Conservation (phyloP, 1,139 yeast species). For the Spencermartinsiella ligniputridi region DNA sequence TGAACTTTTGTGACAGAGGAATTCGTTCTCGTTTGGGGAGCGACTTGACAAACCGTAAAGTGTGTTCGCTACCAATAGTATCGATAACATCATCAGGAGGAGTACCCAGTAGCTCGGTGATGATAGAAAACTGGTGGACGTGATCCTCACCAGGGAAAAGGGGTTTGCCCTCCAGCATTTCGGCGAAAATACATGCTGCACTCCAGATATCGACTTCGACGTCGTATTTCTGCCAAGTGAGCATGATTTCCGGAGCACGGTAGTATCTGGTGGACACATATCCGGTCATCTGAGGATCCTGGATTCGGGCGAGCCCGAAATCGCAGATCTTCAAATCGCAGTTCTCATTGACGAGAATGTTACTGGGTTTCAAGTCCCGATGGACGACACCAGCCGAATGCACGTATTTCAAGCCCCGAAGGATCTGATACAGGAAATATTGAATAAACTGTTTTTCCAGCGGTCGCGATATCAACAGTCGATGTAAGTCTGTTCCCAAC, state of each 20-base stretch:
- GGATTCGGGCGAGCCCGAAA: slow-evolving; percentile 93
- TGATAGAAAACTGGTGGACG: slow-evolving; percentile 94
- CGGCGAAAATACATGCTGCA: slow-evolving; percentile 98
- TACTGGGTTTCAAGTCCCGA: slow-evolving; percentile 89
- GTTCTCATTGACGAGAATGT: slow-evolving; percentile 87
- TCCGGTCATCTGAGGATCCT: slow-evolving; percentile 99
- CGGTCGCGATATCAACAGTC: slow-evolving; percentile 87
- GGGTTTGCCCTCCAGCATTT: slow-evolving; percentile 99
- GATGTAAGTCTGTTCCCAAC: slow-evolving; percentile 93
- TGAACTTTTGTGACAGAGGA: slow-evolving; percentile 79
- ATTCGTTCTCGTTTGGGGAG: slow-evolving; percentile 90
- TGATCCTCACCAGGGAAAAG: slow-evolving; percentile 98
- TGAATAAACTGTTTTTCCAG: slow-evolving; percentile 94
- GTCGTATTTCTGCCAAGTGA: slow-evolving; percentile 98
- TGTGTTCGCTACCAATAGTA: slow-evolving; percentile 93
- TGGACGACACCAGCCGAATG: slow-evolving; percentile 98
- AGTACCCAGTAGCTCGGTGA: slow-evolving; percentile 91
- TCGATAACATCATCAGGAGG: slow-evolving; percentile 96
- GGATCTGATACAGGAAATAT: slow-evolving; percentile 89
- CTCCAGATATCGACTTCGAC: slow-evolving; percentile 99
- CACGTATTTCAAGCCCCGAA: slow-evolving; percentile 88
- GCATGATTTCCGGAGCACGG: slow-evolving; percentile 98
- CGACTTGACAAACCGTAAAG: slow-evolving; percentile 88
- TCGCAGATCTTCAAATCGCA: slow-evolving; percentile 96
- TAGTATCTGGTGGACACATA: slow-evolving; percentile 95